phyloP scores from a whole-genome alignment of 2,329 filamentous ascomycete species.

The Penicillium sp. region DNA sequence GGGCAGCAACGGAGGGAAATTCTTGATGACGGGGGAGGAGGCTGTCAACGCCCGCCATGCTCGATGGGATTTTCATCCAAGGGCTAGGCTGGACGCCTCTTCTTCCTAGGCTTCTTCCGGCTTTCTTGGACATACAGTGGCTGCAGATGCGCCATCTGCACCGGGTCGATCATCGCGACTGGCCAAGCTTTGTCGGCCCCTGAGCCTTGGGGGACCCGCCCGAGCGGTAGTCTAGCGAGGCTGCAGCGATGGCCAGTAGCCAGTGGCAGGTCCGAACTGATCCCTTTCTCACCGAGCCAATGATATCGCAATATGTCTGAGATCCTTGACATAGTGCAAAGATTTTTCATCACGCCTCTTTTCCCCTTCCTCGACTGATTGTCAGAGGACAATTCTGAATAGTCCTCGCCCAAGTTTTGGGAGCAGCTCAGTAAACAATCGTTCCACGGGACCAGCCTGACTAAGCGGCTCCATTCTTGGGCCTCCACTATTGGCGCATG shows the following conservation, averaged over 20 bases:
- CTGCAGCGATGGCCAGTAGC: background rate
- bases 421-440: background rate
- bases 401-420: background rate
- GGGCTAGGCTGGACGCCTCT: background rate
- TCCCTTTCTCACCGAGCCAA: background rate
- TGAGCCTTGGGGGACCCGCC: constrained; percentile 14
- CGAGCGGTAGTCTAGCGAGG: background rate
- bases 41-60: background rate
- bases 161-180: background rate
- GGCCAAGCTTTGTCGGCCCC: constrained; percentile 27
- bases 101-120: background rate
- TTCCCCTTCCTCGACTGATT: background rate
- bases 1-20: constrained; percentile 11
- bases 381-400: background rate
- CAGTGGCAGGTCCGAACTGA: background rate
- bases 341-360: background rate
- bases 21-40: constrained; percentile 24
- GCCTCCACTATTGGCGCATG: no score
- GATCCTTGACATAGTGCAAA: background rate
- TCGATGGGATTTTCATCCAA: background rate
- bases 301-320: background rate
- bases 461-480: background rate
- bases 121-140: background rate
- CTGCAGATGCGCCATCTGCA: background rate
- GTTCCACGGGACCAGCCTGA: constrained; percentile 1